Evolutionary conservation across 768 basidiomycete species (phyloP).

Genomic region (Tulasnella sp.): DNA sequence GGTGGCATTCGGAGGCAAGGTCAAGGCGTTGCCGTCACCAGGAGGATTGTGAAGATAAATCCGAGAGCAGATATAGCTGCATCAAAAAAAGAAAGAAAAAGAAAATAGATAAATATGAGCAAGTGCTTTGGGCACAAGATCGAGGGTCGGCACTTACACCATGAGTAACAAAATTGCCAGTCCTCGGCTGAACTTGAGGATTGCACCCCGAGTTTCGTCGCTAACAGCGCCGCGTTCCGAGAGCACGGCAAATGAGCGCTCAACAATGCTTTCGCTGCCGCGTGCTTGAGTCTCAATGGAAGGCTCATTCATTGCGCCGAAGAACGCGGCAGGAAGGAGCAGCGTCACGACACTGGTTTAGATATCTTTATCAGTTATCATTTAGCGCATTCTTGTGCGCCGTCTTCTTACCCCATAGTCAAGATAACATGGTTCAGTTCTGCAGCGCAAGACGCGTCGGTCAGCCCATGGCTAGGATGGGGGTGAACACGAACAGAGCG

Average conservation of each 20-base stretch:
- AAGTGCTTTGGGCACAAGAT: background rate
- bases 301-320: slow-evolving; percentile 47
- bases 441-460: slow-evolving; percentile 43
- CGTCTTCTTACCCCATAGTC: background rate
- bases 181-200: slow-evolving; percentile 64
- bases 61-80: slow-evolving; percentile 53
- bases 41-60: slow-evolving; percentile 70
- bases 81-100: no score
- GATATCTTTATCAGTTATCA: background rate
- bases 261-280: background rate
- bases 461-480: background rate
- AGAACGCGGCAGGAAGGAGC: slow-evolving; percentile 64
- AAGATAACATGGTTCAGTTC: slow-evolving; percentile 51
- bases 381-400: background rate
- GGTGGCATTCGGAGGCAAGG: slow-evolving; percentile 8
- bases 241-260: background rate
- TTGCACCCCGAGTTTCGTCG: slow-evolving; percentile 46
- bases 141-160: slow-evolving; percentile 21
- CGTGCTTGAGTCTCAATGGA: background rate
- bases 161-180: slow-evolving; percentile 57
- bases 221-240: slow-evolving; percentile 38
- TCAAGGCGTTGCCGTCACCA: slow-evolving; percentile 49
- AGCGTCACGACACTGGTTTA: slow-evolving; percentile 56
- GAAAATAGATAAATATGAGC: no score
- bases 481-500: background rate